phyloP scores from a whole-genome alignment of 768 basidiomycete species.

The Termitomyces titanicus region DNA sequence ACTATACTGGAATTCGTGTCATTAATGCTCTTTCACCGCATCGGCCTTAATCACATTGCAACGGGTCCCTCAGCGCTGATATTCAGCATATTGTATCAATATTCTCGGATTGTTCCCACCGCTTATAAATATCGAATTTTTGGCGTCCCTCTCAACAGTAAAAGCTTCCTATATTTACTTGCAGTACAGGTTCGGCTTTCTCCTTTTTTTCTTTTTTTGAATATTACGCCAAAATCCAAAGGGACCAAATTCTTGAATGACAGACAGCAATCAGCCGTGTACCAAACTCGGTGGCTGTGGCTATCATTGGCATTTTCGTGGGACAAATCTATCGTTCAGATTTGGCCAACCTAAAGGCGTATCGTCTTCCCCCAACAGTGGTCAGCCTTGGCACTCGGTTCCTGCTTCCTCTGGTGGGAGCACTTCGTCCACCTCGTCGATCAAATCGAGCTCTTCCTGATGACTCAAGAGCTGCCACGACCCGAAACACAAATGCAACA shows the following conservation, averaged over 20 bases:
- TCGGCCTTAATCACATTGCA: conserved; percentile 72
- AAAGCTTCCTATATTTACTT: conserved; percentile 67
- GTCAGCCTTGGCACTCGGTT: conserved; percentile 53
- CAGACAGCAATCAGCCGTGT: conserved; percentile 69
- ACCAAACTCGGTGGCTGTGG: conserved; percentile 62
- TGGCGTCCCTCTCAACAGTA: conserved; percentile 71
- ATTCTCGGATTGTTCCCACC: conserved; percentile 71
- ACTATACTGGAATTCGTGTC: conserved; percentile 65
- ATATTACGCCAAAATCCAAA: neutral
- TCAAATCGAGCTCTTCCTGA: conserved; percentile 77
- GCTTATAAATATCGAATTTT: conserved; percentile 76
- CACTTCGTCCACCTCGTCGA: conserved; percentile 57
- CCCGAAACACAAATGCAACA: conserved; percentile 16
- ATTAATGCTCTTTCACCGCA: conserved; percentile 59
- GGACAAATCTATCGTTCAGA: conserved; percentile 86
- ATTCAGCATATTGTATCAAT: conserved; percentile 83
- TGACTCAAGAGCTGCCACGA: conserved; percentile 19
- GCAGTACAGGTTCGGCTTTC: conserved; percentile 58
- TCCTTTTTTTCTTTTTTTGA: neutral
- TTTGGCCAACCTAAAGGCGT: conserved; percentile 71
- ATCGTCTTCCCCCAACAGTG: conserved; percentile 65
- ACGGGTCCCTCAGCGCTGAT: conserved; percentile 72
- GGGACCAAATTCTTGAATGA: neutral
- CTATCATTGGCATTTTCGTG: conserved; percentile 60
- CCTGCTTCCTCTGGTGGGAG: conserved; percentile 66